These are phyloP conservation scores for Leccinum incarnatum DNA, from an alignment of 768 basidiomycete genomes.

Conservation along the genomic window DNA sequence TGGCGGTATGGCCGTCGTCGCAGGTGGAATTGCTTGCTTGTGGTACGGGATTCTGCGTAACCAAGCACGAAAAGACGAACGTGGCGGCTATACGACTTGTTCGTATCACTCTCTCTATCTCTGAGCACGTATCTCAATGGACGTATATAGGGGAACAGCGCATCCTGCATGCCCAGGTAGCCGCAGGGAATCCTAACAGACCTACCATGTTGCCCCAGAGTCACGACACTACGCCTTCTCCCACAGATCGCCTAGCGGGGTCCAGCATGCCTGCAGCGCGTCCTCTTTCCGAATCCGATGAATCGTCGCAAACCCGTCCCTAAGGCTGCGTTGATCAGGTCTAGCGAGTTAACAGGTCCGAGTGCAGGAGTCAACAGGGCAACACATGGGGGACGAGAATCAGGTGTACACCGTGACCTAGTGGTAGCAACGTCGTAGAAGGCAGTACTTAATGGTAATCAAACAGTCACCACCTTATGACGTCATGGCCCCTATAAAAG, in stretches of 20 bases:
- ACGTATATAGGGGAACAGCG: slow-evolving; percentile 25
- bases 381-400: not conserved
- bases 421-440: not conserved
- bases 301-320: not conserved
- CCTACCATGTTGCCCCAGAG: slow-evolving; percentile 10
- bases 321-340: not conserved
- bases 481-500: slow-evolving; percentile 31
- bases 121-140: not conserved
- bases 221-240: not conserved
- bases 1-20: slow-evolving; percentile 23
- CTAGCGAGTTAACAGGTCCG: not conserved
- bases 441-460: not conserved
- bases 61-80: slow-evolving; percentile 21
- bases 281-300: not conserved
- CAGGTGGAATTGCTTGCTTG: slow-evolving; percentile 15
- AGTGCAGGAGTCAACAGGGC: not conserved
- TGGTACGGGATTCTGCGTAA: slow-evolving; percentile 22
- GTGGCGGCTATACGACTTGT: slow-evolving; percentile 20
- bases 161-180: slow-evolving; percentile 22
- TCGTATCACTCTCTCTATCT: not conserved
- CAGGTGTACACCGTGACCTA: not conserved
- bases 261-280: not conserved
- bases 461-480: slow-evolving; percentile 15
- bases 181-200: slow-evolving; percentile 13
- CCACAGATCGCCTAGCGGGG: not conserved